Percentiles rank a stretch among this genome's conserved stretches.
Conservation (phyloP, 2,329 filamentous ascomycete species). For the Lecanosticta acicola region DNA sequence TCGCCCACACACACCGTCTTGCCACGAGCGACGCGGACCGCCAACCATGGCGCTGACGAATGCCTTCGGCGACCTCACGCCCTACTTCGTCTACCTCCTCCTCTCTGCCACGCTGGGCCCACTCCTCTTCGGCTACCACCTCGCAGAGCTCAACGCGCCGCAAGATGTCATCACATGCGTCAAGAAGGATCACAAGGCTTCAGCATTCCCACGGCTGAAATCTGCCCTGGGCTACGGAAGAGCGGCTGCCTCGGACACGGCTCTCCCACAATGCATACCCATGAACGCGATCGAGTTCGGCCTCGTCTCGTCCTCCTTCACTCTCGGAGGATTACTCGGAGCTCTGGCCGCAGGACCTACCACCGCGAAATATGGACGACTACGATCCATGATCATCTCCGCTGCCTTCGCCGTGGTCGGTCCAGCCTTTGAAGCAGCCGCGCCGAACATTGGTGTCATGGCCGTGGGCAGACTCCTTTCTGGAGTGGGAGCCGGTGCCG, state of each 20-base stretch:
- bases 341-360: slow-evolving; percentile 74
- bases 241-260: slow-evolving; percentile 27
- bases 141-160: slow-evolving; percentile 91
- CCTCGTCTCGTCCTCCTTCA: slow-evolving; percentile 84
- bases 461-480: slow-evolving; percentile 70
- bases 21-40: not conserved
- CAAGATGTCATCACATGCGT: slow-evolving; percentile 89
- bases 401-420: slow-evolving; percentile 71
- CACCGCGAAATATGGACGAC: slow-evolving; percentile 70
- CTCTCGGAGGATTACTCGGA: slow-evolving; percentile 77
- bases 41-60: slow-evolving; percentile 12
- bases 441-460: slow-evolving; percentile 62
- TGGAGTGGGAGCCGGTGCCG: slow-evolving; percentile 78
- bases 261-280: slow-evolving; percentile 71
- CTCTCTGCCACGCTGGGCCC: slow-evolving; percentile 75
- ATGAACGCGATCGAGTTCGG: slow-evolving; percentile 82
- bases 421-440: slow-evolving; percentile 67
- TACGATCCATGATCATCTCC: slow-evolving; percentile 70
- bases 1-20: too few species aligned
- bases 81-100: slow-evolving; percentile 72
- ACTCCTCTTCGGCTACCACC: slow-evolving; percentile 88
- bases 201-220: slow-evolving; percentile 16
- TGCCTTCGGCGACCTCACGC: slow-evolving; percentile 51
- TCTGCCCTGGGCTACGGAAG: slow-evolving; percentile 60
- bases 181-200: slow-evolving; percentile 47